Conservation (phyloP, 805 yeast genomes). For the Metschnikowia borealis region DNA sequence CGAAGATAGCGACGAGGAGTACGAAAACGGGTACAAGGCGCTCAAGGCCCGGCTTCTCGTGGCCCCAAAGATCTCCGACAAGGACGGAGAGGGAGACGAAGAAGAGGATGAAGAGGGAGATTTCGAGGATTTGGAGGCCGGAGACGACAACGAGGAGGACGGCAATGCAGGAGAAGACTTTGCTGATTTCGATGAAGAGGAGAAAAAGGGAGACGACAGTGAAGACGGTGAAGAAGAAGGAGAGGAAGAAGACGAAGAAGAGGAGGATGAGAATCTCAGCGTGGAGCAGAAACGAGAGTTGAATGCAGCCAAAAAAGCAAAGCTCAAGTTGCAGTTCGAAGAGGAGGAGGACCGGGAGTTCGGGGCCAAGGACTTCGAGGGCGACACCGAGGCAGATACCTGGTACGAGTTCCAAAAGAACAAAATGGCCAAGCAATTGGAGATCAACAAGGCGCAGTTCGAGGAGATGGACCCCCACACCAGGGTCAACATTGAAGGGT, state of each 20-base stretch:
- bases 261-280: slow-evolving; percentile 39
- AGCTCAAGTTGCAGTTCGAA: slow-evolving; percentile 84
- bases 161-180: slow-evolving; percentile 37
- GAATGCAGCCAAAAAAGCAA: slow-evolving; percentile 87
- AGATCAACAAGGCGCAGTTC: slow-evolving; percentile 80
- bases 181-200: slow-evolving; percentile 53
- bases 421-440: slow-evolving; percentile 92
- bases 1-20: slow-evolving; percentile 32
- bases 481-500: slow-evolving; percentile 83
- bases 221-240: slow-evolving; percentile 23
- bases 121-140: slow-evolving; percentile 36
- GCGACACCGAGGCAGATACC: slow-evolving; percentile 72
- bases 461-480: slow-evolving; percentile 72
- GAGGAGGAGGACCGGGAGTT: slow-evolving; percentile 62
- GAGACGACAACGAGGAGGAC: slow-evolving; percentile 23
- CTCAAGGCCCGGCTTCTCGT: slow-evolving; percentile 48
- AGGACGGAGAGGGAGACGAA: slow-evolving; percentile 19
- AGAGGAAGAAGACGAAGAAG: slow-evolving; percentile 21
- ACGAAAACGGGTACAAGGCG: slow-evolving; percentile 37
- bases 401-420: slow-evolving; percentile 98
- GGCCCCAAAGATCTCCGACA: slow-evolving; percentile 46
- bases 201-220: slow-evolving; percentile 41
- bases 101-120: slow-evolving; percentile 29
- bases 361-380: slow-evolving; percentile 78
- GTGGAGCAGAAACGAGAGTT: slow-evolving; percentile 71